These are phyloP conservation scores for Xylariales sp. DNA, from an alignment of 2,329 filamentous ascomycete species.

Conservation along the genomic window DNA sequence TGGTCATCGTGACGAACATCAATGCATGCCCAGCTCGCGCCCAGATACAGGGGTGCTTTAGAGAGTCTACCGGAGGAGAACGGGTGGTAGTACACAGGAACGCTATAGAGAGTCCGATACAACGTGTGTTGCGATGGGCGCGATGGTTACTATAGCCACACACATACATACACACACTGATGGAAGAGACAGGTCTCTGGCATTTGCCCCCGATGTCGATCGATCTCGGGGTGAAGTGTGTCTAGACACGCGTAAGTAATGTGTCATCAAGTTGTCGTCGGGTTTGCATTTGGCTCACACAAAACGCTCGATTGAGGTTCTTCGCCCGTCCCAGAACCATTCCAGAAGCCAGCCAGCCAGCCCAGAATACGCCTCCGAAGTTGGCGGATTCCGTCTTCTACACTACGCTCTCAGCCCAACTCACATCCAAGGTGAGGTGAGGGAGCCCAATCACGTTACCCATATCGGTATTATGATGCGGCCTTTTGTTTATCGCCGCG, in stretches of 20 bases:
- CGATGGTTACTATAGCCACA: conserved; percentile 21
- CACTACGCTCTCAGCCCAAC: conserved; percentile 9
- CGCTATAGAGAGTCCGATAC: conserved; percentile 2
- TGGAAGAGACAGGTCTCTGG: conserved; percentile 5
- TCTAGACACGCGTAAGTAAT: conserved; percentile 5
- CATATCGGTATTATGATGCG: conserved; percentile 8
- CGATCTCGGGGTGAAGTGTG: background rate
- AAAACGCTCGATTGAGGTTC: background rate
- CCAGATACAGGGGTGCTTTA: conserved; percentile 24
- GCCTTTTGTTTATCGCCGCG: conserved; percentile 24
- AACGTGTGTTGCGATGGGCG: conserved; percentile 1
- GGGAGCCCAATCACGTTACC: conserved; percentile 11
- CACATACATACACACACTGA: background rate
- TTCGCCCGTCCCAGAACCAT: background rate
- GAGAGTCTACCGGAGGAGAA: conserved; percentile 5
- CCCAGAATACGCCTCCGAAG: background rate
- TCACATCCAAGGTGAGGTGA: background rate
- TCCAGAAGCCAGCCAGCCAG: background rate
- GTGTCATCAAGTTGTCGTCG: background rate
- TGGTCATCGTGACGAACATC: conserved; percentile 30
- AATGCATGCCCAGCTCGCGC: conserved; percentile 24
- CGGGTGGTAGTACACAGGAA: background rate
- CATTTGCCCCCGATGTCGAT: conserved; percentile 11
- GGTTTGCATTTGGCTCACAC: conserved; percentile 11
- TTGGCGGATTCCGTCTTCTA: background rate